Percentiles rank a stretch among this genome's conserved stretches.
phyloP scores from a whole-genome alignment of 179 eudicot genomes.

The Camellia oleifera region DNA sequence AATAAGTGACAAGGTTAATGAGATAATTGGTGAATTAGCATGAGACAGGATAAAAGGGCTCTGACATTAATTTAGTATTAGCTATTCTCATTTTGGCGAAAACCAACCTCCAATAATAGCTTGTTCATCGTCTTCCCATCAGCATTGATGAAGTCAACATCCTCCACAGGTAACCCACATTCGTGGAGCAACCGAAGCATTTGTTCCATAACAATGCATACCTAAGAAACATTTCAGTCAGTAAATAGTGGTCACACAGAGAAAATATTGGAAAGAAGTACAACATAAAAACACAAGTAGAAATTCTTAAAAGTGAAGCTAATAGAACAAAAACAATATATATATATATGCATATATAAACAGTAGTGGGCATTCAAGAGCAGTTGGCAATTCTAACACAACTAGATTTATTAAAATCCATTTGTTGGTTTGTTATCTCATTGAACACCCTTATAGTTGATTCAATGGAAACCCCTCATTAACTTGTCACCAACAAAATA shows the following conservation, averaged over 20 bases:
- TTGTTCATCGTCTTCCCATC: conserved; percentile 95
- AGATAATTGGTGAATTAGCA: too few species aligned
- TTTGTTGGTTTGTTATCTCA: neutral
- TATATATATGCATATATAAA: neutral
- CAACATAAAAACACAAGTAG: neutral
- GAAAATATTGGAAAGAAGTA: neutral
- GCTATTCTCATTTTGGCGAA: neutral
- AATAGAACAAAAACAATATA: neutral
- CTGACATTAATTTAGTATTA: neutral
- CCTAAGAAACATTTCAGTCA: conserved; percentile 37
- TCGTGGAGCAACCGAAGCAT: conserved; percentile 93
- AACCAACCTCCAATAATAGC: conserved; percentile 77
- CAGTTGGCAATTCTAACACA: neutral
- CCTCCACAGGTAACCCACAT: conserved; percentile 87
- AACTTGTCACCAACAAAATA: neutral
- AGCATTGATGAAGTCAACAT: conserved; percentile 95
- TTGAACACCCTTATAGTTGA: neutral
- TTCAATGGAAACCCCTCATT: neutral
- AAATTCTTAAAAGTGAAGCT: too few species aligned
- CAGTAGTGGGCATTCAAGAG: too few species aligned
- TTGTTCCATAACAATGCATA: conserved; percentile 96
- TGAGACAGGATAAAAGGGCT: neutral
- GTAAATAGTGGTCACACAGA: neutral
- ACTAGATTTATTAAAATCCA: neutral
- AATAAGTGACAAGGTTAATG: too few species aligned